Conservation (phyloP, 768 basidiomycete species). For the Calocybe indica region DNA sequence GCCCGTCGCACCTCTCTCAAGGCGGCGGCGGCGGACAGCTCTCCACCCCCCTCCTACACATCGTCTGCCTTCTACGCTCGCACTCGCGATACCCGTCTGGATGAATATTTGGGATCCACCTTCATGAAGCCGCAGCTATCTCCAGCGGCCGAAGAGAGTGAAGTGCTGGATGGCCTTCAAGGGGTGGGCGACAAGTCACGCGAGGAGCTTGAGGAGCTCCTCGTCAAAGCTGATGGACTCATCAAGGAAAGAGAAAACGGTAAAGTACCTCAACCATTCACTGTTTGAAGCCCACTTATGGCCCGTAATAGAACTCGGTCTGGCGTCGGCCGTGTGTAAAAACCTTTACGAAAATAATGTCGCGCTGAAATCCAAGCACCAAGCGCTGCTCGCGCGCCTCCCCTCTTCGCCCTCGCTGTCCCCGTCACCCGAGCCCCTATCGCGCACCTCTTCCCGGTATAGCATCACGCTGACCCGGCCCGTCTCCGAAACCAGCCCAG, state of each 20-base stretch:
- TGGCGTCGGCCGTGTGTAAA: conserved; percentile 66
- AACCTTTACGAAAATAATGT: conserved; percentile 65
- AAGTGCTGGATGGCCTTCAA: conserved; percentile 4
- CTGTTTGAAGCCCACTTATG: conserved; percentile 2
- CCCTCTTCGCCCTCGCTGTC: conserved; percentile 39
- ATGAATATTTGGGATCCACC: conserved; percentile 30
- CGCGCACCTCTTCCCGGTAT: conserved; percentile 17
- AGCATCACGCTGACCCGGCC: conserved; percentile 20
- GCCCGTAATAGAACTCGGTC: conserved; percentile 47
- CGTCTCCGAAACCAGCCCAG: conserved; percentile 12
- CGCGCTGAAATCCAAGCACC: conserved; percentile 63
- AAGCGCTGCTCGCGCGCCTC: conserved; percentile 61
- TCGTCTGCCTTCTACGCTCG: conserved; percentile 26
- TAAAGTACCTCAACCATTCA: conserved; percentile 26
- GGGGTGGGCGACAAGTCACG: conserved; percentile 64
- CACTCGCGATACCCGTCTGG: conserved; percentile 8
- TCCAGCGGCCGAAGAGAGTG: conserved; percentile 9
- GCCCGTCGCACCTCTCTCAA: conserved; percentile 40
- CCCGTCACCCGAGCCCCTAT: conserved; percentile 30
- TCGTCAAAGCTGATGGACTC: conserved; percentile 67
- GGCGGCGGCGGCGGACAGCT: conserved; percentile 17
- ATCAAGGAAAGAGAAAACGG: conserved; percentile 77
- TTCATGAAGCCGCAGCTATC: conserved; percentile 14
- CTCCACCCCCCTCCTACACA: conserved; percentile 39
- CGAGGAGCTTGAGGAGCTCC: conserved; percentile 64